phyloP scores from a whole-genome alignment of 257 asterid genomes.

The Osmanthus fragrans region DNA sequence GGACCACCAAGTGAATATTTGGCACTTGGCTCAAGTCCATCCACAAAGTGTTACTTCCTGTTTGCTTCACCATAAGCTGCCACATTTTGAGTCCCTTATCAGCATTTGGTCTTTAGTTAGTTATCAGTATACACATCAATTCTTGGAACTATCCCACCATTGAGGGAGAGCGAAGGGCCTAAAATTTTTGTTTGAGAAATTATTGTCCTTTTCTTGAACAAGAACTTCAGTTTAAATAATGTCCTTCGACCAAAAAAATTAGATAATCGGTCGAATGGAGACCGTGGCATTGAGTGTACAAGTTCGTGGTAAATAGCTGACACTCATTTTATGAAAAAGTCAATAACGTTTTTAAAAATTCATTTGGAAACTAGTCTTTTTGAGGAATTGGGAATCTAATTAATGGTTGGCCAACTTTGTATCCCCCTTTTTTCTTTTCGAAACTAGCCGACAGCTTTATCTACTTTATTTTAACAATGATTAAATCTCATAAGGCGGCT shows the following conservation, averaged over 20 bases:
- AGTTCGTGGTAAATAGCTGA: too few species aligned
- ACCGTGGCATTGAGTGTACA: not conserved
- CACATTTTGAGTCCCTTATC: slow-evolving; percentile 27
- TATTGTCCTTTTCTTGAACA: too few species aligned
- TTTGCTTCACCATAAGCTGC: slow-evolving; percentile 30
- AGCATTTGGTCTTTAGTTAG: slow-evolving; percentile 19
- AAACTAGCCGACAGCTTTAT: slow-evolving; percentile 23
- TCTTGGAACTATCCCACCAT: slow-evolving; percentile 29
- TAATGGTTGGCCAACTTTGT: slow-evolving; percentile 6
- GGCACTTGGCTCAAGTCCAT: slow-evolving; percentile 31
- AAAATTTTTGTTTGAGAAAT: not conserved
- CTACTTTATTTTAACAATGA: not conserved
- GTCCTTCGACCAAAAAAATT: not conserved
- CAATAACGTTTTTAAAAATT: not conserved
- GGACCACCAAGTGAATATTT: slow-evolving; percentile 41
- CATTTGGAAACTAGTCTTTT: slow-evolving; percentile 17
- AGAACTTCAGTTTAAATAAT: too few species aligned
- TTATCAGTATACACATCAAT: slow-evolving; percentile 19
- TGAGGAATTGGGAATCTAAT: not conserved
- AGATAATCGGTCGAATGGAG: not conserved
- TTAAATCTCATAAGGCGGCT: not conserved
- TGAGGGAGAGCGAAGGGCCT: not conserved
- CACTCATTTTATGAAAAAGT: too few species aligned
- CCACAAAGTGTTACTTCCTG: slow-evolving; percentile 16
- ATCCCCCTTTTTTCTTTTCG: not conserved